Evolutionary conservation across 2,329 filamentous ascomycete species (phyloP).

Genomic region (Calonectria pseudoreteaudii): DNA sequence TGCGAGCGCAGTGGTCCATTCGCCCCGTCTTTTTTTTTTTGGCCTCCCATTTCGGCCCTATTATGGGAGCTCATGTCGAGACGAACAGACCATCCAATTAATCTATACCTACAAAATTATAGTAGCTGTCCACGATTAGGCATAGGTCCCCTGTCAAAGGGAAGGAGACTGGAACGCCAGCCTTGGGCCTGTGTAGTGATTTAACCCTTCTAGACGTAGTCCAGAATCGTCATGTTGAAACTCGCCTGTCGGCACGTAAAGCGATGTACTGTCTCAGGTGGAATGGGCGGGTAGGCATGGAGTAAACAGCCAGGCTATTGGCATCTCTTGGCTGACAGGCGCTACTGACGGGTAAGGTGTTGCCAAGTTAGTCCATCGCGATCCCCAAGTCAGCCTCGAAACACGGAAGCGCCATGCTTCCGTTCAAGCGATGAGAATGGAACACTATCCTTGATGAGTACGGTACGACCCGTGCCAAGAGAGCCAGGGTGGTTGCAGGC

Average conservation of each 20-base stretch:
- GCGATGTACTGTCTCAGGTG: not conserved
- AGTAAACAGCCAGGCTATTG: not conserved
- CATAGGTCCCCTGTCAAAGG: not conserved
- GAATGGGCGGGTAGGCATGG: not conserved
- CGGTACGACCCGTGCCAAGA: slow-evolving; percentile 7
- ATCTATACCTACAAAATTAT: not conserved
- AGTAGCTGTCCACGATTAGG: not conserved
- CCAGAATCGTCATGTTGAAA: not conserved
- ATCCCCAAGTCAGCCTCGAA: not conserved
- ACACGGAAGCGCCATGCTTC: not conserved
- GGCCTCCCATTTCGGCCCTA: slow-evolving; percentile 14
- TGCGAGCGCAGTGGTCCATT: not conserved
- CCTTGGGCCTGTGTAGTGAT: not conserved
- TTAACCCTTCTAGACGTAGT: not conserved
- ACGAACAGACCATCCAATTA: not conserved
- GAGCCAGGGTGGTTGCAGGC: not conserved
- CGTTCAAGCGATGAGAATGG: not conserved
- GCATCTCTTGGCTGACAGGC: not conserved
- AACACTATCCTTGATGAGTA: not conserved
- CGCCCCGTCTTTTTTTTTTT: not conserved
- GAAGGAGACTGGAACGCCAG: not conserved
- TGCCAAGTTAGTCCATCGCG: not conserved
- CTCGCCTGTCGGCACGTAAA: not conserved
- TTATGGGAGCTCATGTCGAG: slow-evolving; percentile 5
- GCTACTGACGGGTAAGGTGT: not conserved